Evolutionary conservation across 202 grass and related monocot species (phyloP).

Genomic region (Carex arenaria): DNA sequence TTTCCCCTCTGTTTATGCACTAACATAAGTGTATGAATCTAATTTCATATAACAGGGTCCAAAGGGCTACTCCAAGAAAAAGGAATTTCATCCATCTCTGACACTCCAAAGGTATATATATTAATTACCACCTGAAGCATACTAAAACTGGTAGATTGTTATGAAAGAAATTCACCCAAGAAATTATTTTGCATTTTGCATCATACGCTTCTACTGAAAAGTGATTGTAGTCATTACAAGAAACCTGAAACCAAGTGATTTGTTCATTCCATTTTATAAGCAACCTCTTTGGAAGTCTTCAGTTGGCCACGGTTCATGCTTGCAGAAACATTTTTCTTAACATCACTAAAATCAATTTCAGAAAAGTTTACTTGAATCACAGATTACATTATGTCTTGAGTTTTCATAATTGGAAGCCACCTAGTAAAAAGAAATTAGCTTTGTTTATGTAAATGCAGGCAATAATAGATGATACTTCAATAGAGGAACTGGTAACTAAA

Average conservation of each 20-base stretch:
- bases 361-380: neutral
- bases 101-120: slow-evolving; percentile 5
- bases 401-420: neutral
- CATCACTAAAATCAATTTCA: too few relatives aligned
- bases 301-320: neutral
- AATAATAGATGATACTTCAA: slow-evolving; percentile 19
- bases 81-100: neutral
- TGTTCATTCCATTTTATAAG: neutral
- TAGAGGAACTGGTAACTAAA: neutral
- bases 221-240: too few relatives aligned
- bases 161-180: neutral
- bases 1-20: neutral
- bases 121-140: neutral
- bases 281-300: neutral
- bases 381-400: neutral
- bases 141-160: neutral
- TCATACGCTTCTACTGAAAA: neutral
- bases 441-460: neutral
- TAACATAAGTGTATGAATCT: neutral
- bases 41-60: slow-evolving; percentile 1
- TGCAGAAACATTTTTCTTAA: neutral
- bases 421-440: neutral
- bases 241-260: neutral
- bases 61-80: neutral
- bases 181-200: neutral